Conservation (phyloP, 78 protist species). For the Dictyostelium firmibasis region DNA sequence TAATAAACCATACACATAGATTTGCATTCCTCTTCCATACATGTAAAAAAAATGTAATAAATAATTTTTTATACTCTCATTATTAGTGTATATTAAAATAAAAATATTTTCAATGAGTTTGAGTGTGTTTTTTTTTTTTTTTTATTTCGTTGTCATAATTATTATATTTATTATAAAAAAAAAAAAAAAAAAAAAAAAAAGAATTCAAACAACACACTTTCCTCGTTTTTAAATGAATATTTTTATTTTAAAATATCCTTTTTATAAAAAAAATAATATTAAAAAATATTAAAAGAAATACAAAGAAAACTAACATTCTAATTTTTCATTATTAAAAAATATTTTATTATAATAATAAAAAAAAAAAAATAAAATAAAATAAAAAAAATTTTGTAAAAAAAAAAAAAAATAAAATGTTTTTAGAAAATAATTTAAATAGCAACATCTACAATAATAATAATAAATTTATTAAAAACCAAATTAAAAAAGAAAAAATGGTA, state of each 20-base stretch:
- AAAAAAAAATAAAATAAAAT: too few species aligned
- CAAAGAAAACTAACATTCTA: neutral
- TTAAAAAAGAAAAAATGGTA: conserved; percentile 19
- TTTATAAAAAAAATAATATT: too few species aligned
- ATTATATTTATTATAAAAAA: too few species aligned
- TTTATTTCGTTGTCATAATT: neutral
- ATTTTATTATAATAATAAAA: too few species aligned
- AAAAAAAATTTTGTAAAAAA: too few species aligned
- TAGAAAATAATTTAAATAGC: neutral
- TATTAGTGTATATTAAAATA: neutral
- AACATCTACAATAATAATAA: neutral
- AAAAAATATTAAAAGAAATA: too few species aligned
- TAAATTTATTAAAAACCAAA: neutral
- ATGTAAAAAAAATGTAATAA: neutral
- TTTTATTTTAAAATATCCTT: neutral
- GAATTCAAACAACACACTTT: neutral
- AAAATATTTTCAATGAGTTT: neutral
- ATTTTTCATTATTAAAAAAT: too few species aligned
- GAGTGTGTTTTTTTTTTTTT: neutral
- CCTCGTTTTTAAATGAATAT: neutral
- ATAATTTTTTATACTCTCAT: neutral
- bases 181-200: too few species aligned
- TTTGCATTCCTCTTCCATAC: neutral
- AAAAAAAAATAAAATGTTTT: neutral
- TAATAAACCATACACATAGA: neutral